Evolutionary conservation across 805 yeast genomes (phyloP).

Genomic region (Kluyveromyces nonfermentans): DNA sequence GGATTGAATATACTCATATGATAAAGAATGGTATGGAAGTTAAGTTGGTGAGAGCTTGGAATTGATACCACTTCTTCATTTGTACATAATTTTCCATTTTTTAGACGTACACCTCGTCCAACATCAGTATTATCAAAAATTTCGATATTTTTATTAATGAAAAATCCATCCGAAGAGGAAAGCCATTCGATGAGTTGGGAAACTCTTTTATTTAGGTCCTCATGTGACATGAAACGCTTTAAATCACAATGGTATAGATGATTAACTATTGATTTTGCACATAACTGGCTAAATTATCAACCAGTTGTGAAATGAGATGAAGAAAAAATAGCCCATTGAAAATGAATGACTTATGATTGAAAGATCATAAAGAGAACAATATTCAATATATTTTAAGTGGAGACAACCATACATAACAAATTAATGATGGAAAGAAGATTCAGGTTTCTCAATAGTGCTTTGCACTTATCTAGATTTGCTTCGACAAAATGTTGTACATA

Average conservation of each 20-base stretch:
- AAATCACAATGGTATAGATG: too few relatives aligned
- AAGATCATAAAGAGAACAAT: too few relatives aligned
- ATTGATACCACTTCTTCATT: constrained; percentile 44
- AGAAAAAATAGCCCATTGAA: too few relatives aligned
- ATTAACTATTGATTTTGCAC: too few relatives aligned
- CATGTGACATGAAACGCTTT: neutral
- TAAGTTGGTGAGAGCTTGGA: constrained; percentile 49
- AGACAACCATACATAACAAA: too few relatives aligned
- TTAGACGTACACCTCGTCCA: constrained; percentile 59
- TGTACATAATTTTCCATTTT: constrained; percentile 23
- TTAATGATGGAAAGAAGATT: too few relatives aligned
- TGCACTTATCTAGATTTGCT: neutral
- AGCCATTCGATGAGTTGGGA: constrained; percentile 29
- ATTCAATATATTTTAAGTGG: too few relatives aligned
- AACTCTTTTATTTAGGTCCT: constrained; percentile 2
- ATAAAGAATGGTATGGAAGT: constrained; percentile 42
- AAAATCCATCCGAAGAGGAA: constrained; percentile 15
- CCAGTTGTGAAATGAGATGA: neutral
- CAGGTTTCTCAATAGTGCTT: neutral
- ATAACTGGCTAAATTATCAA: too few relatives aligned
- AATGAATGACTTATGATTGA: too few relatives aligned
- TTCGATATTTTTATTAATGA: constrained; percentile 33
- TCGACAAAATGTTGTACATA: neutral
- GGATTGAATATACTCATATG: constrained; percentile 33
- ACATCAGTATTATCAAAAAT: constrained; percentile 36